Conservation (phyloP, 2,329 filamentous ascomycete genomes). For the Keithomyces neogunnii region DNA sequence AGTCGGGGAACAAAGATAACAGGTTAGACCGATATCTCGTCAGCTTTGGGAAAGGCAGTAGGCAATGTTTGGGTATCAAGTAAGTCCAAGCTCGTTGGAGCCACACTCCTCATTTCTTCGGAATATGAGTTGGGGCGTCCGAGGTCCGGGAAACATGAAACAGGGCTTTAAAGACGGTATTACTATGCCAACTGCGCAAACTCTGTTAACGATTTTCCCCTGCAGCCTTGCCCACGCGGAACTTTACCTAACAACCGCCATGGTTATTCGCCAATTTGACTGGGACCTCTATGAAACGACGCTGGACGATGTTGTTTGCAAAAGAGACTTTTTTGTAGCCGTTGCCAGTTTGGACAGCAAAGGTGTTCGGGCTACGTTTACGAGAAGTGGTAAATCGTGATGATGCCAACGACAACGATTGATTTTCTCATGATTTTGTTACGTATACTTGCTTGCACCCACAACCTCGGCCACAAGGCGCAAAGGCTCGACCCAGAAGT, state of each 20-base stretch:
- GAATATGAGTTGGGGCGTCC: no score
- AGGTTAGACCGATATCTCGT: neutral
- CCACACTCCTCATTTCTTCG: neutral
- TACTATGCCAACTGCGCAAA: no score
- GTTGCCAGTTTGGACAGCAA: conserved; percentile 13
- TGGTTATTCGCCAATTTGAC: conserved; percentile 8
- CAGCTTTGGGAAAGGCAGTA: neutral
- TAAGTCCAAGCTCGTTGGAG: neutral
- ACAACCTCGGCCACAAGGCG: no score
- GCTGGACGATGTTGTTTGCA: conserved; percentile 8
- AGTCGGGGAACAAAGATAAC: neutral
- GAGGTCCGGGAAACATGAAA: no score
- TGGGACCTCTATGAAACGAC: conserved; percentile 9
- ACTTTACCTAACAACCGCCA: conserved; percentile 5
- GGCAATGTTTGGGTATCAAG: neutral
- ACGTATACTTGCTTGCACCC: no score
- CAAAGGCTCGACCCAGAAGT: no score
- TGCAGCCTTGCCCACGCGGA: neutral
- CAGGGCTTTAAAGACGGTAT: no score
- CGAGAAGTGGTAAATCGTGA: neutral
- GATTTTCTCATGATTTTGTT: no score
- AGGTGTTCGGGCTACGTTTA: conserved; percentile 1
- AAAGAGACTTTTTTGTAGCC: conserved; percentile 10
- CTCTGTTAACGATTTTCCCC: neutral
- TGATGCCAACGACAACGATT: no score